These are phyloP conservation scores for Cercospora janseana DNA, from an alignment of 2,329 filamentous ascomycete species.

Conservation along the genomic window DNA sequence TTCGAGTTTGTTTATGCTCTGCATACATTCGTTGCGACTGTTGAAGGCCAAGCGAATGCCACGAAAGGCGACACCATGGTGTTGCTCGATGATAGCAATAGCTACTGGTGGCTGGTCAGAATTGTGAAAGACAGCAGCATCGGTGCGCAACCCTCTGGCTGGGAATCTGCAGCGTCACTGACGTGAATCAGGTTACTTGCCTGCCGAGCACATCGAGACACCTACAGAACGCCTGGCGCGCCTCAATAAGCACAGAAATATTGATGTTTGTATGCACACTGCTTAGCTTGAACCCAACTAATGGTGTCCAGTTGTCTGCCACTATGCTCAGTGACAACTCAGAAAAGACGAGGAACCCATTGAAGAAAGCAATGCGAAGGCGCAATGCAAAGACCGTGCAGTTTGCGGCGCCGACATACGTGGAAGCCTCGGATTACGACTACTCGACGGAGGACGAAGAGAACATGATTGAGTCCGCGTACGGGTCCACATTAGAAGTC, in stretches of 20 bases:
- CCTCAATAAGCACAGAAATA: constrained; percentile 95
- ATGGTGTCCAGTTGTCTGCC: constrained; percentile 57
- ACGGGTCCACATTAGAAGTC: constrained; percentile 23
- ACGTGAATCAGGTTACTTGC: constrained; percentile 71
- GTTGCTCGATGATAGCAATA: constrained; percentile 95
- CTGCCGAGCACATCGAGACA: constrained; percentile 97
- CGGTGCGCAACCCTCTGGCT: constrained; percentile 48
- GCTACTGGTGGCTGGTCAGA: constrained; percentile 98
- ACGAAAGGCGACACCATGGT: constrained; percentile 99
- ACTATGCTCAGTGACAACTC: constrained; percentile 70
- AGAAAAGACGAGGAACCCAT: constrained; percentile 76
- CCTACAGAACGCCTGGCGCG: constrained; percentile 90
- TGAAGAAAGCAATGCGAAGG: constrained; percentile 79
- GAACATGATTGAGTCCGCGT: constrained; percentile 31
- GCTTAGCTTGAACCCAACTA: constrained; percentile 26
- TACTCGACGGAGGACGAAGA: constrained; percentile 72
- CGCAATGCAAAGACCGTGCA: constrained; percentile 83
- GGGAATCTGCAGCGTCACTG: background rate
- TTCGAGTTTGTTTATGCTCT: constrained; percentile 99
- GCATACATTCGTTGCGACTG: constrained; percentile 95
- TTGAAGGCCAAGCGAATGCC: constrained; percentile 96
- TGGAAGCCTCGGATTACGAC: constrained; percentile 82
- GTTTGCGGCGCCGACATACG: constrained; percentile 80
- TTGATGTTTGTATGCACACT: constrained; percentile 66
- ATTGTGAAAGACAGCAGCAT: constrained; percentile 98